Evolutionary conservation across 148 eudicot species (phyloP), one percentile per base, ranked within the genome.

Genomic region (Heliosperma pusillum): DNA sequence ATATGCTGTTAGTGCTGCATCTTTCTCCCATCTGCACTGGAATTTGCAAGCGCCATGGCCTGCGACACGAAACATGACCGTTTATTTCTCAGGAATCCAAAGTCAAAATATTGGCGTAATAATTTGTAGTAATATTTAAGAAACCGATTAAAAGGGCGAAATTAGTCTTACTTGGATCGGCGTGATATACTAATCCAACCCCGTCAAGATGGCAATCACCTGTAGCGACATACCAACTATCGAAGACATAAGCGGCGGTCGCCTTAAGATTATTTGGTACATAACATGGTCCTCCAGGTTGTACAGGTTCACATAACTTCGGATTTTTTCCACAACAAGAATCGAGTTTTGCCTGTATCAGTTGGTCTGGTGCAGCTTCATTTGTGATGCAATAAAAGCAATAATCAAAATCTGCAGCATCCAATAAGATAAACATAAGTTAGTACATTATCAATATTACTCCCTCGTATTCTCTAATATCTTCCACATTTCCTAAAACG

Each of bases 211-310:
- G 24, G 10, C 64, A 59, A 21, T 59, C 64, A 5, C 24, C 24
- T 7, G 12, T 11, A 21, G 26, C 64, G 11, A 59, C 64, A 59
- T 59, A 59, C 64, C 64, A 59, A 9, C 27, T 24, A 24, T 59
- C 64, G 27, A 59, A 59, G 64, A 24, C 64, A 21, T 59, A 59
- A 59, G 64, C 9, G 27, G 64, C 64, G 24, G 64, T 59, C 8
- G 27, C 24, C 13, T 10, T 59, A 24, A 59, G 64, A 59, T 59
- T 10, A 21, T 24, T 10, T 1, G 64, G 27, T 15, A 59, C 64
- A 24, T 59, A 59, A 59, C 64, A 59, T 2, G 64, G 25, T 11
- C 27, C 27, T 21, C 64, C 64, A 1, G 26, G 27, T 59, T 59
- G 24, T 21, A 24, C 11, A 0, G 64, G 64, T 10, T 21, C 64